Conservation (phyloP, 768 basidiomycete species). For the Cystobasidium ongulense region DNA sequence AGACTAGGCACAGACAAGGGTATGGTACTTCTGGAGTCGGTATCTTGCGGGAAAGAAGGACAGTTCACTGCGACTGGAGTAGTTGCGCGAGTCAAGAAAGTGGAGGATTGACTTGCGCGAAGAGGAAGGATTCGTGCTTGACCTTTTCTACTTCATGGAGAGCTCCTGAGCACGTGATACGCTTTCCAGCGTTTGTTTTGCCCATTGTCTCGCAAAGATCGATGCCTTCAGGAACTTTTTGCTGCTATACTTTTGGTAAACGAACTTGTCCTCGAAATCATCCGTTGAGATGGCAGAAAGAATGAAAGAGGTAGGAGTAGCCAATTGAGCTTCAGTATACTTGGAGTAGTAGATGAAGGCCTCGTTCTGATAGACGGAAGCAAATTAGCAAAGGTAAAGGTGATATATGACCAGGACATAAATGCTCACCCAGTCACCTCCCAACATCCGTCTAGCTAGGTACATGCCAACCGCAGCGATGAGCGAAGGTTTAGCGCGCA, state of each 20-base stretch:
- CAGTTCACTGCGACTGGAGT: neutral
- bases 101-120: neutral
- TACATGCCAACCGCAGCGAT: conserved; percentile 97
- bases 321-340: conserved; percentile 78
- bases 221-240: conserved; percentile 84
- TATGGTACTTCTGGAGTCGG: neutral
- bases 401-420: neutral
- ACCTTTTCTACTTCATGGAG: conserved; percentile 5
- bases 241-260: conserved; percentile 91
- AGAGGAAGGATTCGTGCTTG: neutral
- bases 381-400: neutral
- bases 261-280: conserved; percentile 72
- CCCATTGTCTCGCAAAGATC: conserved; percentile 50
- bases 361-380: conserved; percentile 57
- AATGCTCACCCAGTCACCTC: conserved; percentile 83
- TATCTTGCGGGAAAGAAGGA: neutral
- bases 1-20: neutral
- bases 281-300: conserved; percentile 71
- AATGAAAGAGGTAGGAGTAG: conserved; percentile 69
- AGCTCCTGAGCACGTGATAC: conserved; percentile 26
- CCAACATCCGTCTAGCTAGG: conserved; percentile 84
- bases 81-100: neutral
- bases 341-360: conserved; percentile 87
- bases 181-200: conserved; percentile 38
- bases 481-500: conserved; percentile 85